phyloP scores from a whole-genome alignment of 108 stramenopile genomes.

The Fragilariopsis cylindrus region DNA sequence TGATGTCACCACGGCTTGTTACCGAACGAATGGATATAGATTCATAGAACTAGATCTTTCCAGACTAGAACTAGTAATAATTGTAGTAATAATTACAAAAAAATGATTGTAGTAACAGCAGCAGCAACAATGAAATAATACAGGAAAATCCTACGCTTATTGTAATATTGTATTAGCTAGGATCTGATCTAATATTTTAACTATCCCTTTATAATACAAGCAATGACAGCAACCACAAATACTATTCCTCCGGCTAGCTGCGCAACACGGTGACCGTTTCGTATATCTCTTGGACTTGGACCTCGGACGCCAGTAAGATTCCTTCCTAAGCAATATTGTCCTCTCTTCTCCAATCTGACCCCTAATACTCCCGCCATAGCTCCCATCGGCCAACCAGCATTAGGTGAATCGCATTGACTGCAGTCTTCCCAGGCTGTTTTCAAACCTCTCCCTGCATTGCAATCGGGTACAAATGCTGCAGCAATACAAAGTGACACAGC shows the following conservation, averaged over 20 bases:
- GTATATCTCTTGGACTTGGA: slow-evolving; percentile 23
- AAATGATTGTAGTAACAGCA: too few relatives aligned
- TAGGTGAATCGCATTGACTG: slow-evolving; percentile 43
- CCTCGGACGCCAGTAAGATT: neutral
- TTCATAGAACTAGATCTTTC: neutral
- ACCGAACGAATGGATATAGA: slow-evolving; percentile 3
- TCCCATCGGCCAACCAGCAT: slow-evolving; percentile 61
- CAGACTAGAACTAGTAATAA: too few relatives aligned
- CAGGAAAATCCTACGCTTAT: neutral
- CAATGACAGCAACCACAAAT: slow-evolving; percentile 26
- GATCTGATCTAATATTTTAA: too few relatives aligned
- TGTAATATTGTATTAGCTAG: too few relatives aligned
- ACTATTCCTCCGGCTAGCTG: slow-evolving; percentile 44
- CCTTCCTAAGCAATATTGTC: slow-evolving; percentile 32
- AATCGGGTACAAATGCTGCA: slow-evolving; percentile 11
- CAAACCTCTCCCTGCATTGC: slow-evolving; percentile 23
- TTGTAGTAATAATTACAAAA: too few relatives aligned
- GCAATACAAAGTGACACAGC: slow-evolving; percentile 29
- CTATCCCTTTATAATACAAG: slow-evolving; percentile 4
- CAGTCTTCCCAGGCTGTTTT: slow-evolving; percentile 35
- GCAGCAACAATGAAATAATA: too few relatives aligned
- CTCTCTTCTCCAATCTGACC: slow-evolving; percentile 40
- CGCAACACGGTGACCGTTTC: slow-evolving; percentile 37
- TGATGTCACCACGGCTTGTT: slow-evolving; percentile 49
- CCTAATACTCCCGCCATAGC: slow-evolving; percentile 46